Percentiles rank a stretch among this genome's conserved stretches.
Conservation (phyloP, 179 eudicot genomes). For the Drosera spatulata region DNA sequence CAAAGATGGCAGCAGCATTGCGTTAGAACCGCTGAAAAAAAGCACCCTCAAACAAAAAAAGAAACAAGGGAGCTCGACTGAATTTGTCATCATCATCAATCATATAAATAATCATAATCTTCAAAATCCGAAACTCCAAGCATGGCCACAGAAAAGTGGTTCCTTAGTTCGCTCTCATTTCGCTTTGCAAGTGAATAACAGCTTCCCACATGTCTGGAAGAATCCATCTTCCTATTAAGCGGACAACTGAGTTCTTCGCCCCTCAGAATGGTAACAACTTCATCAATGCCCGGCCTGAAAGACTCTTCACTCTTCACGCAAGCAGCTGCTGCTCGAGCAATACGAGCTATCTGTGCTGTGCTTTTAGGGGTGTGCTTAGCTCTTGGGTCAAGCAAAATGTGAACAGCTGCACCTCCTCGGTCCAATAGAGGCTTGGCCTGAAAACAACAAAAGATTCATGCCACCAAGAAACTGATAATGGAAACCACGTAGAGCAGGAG, state of each 20-base stretch:
- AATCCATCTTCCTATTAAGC: slow-evolving; percentile 25
- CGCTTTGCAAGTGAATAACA: slow-evolving; percentile 26
- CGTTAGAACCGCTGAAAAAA: neutral
- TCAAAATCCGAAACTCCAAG: slow-evolving; percentile 74
- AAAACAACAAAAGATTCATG: neutral
- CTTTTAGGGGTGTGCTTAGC: slow-evolving; percentile 44
- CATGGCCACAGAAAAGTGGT: slow-evolving; percentile 89
- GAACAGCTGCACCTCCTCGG: slow-evolving; percentile 37
- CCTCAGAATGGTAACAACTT: slow-evolving; percentile 40
- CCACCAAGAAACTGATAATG: neutral
- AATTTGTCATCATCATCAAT: slow-evolving; percentile 24
- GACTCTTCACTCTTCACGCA: slow-evolving; percentile 70
- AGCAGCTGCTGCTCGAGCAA: slow-evolving; percentile 71
- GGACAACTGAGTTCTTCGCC: slow-evolving; percentile 29
- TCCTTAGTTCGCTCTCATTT: slow-evolving; percentile 50
- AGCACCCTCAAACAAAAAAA: neutral
- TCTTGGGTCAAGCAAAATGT: slow-evolving; percentile 49
- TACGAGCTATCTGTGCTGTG: slow-evolving; percentile 34
- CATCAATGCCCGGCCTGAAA: slow-evolving; percentile 57
- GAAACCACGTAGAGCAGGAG: neutral
- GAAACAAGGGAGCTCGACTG: neutral
- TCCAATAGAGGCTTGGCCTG: slow-evolving; percentile 87
- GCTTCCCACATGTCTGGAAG: slow-evolving; percentile 21
- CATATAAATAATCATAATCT: slow-evolving; percentile 46
- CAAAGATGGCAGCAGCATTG: neutral